Percentiles rank a stretch among this genome's conserved stretches.
Evolutionary conservation across 306 rosid genomes (phyloP).

Genomic region (Canavalia gladiata): DNA sequence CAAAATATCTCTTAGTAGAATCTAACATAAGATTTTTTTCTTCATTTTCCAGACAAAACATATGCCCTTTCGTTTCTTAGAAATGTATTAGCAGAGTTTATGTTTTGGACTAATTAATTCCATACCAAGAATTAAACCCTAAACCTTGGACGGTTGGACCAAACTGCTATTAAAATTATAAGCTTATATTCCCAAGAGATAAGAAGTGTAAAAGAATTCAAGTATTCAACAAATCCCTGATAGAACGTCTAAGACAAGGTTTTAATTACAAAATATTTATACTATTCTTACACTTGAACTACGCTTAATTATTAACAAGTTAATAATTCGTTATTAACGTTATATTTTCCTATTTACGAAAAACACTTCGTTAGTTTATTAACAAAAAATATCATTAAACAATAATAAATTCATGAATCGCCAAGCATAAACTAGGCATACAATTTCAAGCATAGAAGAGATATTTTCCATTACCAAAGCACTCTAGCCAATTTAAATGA

Average conservation of each 20-base stretch:
- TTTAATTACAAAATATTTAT: neutral
- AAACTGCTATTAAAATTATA: too few species aligned
- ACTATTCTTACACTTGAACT: neutral
- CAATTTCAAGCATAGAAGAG: neutral
- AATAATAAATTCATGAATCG: neutral
- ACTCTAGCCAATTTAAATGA: neutral
- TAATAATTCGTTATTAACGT: neutral
- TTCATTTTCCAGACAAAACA: neutral
- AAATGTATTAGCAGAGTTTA: neutral
- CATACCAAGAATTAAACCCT: neutral
- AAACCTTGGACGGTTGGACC: neutral
- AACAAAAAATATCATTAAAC: neutral
- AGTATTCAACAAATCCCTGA: too few species aligned
- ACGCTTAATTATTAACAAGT: neutral
- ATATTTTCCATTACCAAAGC: neutral
- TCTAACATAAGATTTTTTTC: neutral
- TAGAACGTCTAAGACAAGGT: neutral
- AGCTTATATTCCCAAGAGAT: too few species aligned
- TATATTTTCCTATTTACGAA: neutral
- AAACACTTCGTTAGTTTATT: neutral
- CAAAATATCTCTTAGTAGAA: neutral
- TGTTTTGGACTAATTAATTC: neutral
- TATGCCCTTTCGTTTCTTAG: neutral
- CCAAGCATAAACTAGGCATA: neutral
- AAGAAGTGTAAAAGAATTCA: too few species aligned